phyloP scores from a whole-genome alignment of 768 basidiomycete species.

The Mycena galericulata region DNA sequence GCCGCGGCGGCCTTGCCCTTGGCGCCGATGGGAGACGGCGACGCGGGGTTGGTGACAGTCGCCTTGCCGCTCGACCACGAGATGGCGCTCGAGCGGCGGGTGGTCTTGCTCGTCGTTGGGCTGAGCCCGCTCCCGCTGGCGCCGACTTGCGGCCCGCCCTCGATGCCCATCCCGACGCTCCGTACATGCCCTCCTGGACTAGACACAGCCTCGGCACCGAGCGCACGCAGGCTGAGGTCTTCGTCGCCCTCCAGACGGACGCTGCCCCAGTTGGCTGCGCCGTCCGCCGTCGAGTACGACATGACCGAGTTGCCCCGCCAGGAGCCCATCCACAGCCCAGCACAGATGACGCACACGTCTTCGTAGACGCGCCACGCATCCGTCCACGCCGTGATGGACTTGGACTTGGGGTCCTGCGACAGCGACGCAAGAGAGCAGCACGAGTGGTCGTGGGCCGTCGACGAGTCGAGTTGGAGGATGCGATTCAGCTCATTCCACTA shows the following conservation, averaged over 20 bases:
- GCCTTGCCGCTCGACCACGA: conserved; percentile 60
- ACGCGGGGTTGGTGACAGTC: conserved; percentile 40
- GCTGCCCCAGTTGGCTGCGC: conserved; percentile 65
- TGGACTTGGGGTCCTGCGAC: conserved; percentile 45
- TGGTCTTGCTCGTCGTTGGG: conserved; percentile 53
- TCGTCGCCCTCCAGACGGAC: conserved; percentile 77
- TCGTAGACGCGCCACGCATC: conserved; percentile 88
- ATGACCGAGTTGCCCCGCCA: conserved; percentile 65
- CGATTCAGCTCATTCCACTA: conserved; percentile 87
- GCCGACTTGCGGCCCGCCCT: conserved; percentile 63
- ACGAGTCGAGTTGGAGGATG: conserved; percentile 68
- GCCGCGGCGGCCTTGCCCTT: conserved; percentile 45
- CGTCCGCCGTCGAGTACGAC: conserved; percentile 63
- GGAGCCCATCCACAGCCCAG: conserved; percentile 82
- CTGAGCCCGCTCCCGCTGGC: conserved; percentile 40
- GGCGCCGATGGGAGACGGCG: conserved; percentile 14
- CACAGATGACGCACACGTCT: conserved; percentile 86
- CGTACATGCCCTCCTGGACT: conserved; percentile 66
- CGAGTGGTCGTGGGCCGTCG: conserved; percentile 42
- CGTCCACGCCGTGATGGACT: conserved; percentile 66
- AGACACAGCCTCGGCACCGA: conserved; percentile 21
- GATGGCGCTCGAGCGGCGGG: conserved; percentile 62
- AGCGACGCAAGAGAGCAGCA: conserved; percentile 51
- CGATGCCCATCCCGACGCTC: conserved; percentile 77
- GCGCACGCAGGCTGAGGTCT: conserved; percentile 56